These are phyloP conservation scores for Xylaria sp. DNA, from an alignment of 2,329 filamentous ascomycete genomes.

Conservation along the genomic window DNA sequence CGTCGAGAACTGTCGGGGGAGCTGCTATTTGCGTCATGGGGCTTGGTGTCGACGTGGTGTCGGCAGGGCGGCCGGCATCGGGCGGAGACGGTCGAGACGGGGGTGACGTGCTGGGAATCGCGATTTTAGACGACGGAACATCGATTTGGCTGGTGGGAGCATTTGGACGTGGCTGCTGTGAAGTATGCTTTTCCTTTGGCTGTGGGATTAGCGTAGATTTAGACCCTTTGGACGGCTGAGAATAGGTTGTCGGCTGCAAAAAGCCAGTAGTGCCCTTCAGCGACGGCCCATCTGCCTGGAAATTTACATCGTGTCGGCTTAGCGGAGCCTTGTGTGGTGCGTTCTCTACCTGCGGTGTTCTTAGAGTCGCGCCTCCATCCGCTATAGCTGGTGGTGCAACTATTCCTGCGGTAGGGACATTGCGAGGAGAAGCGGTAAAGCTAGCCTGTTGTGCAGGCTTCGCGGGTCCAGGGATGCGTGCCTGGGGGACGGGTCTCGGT, in stretches of 20 bases:
- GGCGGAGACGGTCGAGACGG: conserved; percentile 51
- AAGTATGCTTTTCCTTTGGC: conserved; percentile 6
- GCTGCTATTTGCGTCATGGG: conserved; percentile 80
- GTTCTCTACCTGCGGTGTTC: conserved; percentile 12
- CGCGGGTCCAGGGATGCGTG: conserved; percentile 6
- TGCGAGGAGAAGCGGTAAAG: conserved; percentile 13
- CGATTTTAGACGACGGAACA: conserved; percentile 20
- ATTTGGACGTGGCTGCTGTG: conserved; percentile 9
- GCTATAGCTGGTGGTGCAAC: conserved; percentile 2
- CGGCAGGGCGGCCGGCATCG: conserved; percentile 54
- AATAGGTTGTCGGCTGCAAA: neutral
- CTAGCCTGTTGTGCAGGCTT: conserved; percentile 19
- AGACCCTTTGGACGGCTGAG: conserved; percentile 19
- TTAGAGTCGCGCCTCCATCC: neutral
- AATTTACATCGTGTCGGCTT: conserved; percentile 17
- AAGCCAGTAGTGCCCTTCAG: neutral
- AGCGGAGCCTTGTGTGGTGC: conserved; percentile 12
- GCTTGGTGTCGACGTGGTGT: conserved; percentile 64
- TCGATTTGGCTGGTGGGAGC: conserved; percentile 38
- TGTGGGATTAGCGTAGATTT: conserved; percentile 12
- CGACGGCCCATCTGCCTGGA: neutral
- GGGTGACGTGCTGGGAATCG: conserved; percentile 45
- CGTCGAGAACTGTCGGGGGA: conserved; percentile 75
- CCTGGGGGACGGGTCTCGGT: conserved; percentile 17
- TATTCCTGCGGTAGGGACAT: conserved; percentile 2